These are phyloP conservation scores for Suillus placidus DNA, from an alignment of 768 basidiomycete genomes.

Conservation along the genomic window DNA sequence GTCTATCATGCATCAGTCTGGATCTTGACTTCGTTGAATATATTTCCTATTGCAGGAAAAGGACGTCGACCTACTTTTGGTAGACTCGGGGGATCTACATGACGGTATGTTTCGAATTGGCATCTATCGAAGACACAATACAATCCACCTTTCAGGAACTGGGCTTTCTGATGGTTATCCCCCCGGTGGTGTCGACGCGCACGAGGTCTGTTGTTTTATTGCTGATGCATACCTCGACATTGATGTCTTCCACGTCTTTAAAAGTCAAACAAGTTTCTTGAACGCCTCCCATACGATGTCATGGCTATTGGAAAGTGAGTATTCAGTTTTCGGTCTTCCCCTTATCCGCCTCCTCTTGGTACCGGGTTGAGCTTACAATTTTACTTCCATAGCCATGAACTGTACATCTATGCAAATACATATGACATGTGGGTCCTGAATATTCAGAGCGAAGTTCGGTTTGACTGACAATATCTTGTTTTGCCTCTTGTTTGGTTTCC, in stretches of 20 bases:
- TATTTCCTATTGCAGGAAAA: conserved; percentile 43
- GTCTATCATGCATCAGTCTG: conserved; percentile 15
- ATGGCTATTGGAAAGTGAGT: conserved; percentile 84
- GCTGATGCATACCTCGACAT: neutral
- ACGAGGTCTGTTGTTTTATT: conserved; percentile 50
- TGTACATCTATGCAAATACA: conserved; percentile 71
- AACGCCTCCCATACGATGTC: conserved; percentile 76
- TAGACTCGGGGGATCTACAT: conserved; percentile 81
- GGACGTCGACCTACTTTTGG: conserved; percentile 80
- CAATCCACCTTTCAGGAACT: conserved; percentile 49
- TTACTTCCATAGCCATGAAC: conserved; percentile 61
- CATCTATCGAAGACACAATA: conserved; percentile 1
- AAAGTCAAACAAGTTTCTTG: conserved; percentile 76
- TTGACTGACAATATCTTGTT: neutral
- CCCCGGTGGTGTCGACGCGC: conserved; percentile 68
- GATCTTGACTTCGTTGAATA: neutral
- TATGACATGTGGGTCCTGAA: conserved; percentile 57
- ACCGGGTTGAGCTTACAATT: conserved; percentile 1
- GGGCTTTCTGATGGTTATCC: conserved; percentile 80
- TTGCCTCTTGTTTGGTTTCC: neutral
- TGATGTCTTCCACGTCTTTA: conserved; percentile 1
- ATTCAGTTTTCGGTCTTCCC: neutral
- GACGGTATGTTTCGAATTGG: conserved; percentile 48
- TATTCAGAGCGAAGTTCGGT: neutral
- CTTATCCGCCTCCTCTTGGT: neutral